Conservation (phyloP, 306 rosid genomes). For the Betula pendula region DNA sequence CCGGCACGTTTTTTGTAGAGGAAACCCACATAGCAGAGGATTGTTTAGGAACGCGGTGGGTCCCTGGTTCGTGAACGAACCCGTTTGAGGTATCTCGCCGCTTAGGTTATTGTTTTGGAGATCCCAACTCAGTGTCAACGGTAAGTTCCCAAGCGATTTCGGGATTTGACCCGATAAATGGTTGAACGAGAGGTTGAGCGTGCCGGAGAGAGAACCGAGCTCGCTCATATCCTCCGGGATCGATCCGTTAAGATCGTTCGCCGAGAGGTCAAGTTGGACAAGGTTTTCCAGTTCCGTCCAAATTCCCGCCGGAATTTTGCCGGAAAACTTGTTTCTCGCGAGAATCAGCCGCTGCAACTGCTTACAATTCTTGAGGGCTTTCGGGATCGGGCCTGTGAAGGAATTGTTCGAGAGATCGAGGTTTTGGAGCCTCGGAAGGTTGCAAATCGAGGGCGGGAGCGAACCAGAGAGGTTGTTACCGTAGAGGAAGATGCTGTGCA, state of each 20-base stretch:
- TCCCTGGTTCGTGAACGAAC: constrained; percentile 87
- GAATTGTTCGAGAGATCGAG: constrained; percentile 87
- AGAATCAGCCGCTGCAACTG: constrained; percentile 70
- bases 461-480: constrained; percentile 84
- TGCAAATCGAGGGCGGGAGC: constrained; percentile 65
- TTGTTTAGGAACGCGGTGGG: constrained; percentile 92
- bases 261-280: constrained; percentile 73
- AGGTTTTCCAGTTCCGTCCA: constrained; percentile 59
- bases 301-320: constrained; percentile 59
- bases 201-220: constrained; percentile 68
- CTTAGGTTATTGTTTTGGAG: constrained; percentile 71
- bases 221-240: constrained; percentile 66
- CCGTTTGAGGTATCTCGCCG: constrained; percentile 92
- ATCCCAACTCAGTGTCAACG: constrained; percentile 77
- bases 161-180: constrained; percentile 75
- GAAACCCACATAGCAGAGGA: constrained; percentile 77
- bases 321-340: constrained; percentile 61
- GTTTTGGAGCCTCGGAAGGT: constrained; percentile 75
- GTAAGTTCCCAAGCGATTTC: constrained; percentile 66
- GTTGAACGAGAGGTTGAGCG: constrained; percentile 83
- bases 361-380: constrained; percentile 50
- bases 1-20: constrained; percentile 69
- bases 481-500: constrained; percentile 80
- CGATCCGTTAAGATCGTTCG: constrained; percentile 58
- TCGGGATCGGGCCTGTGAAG: constrained; percentile 55